Evolutionary conservation across 495 filamentous ascomycete genomes (phyloP), one percentile per base, ranked within the genome.

Genomic region (Parmelia sp.): DNA sequence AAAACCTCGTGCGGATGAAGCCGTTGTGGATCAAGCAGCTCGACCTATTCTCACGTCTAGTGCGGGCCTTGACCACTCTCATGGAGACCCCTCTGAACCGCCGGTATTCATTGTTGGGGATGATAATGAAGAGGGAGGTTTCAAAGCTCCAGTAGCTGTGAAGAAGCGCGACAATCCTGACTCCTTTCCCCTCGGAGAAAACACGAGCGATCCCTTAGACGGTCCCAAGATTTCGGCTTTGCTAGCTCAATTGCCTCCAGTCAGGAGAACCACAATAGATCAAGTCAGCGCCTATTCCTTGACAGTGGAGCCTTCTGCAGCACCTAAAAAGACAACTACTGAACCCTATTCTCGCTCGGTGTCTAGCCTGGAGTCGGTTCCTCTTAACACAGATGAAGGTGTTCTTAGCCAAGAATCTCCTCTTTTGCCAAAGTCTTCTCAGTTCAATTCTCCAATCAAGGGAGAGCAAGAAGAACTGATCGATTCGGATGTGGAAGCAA

Each of bases 301-400:
- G n/a, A 29, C 27, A 21, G 23, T n/a, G 11, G 31, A 58, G 35
- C 14, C 10, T 10, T 23, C 19, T n/a, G 55, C 17, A n/a, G 17
- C 17, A 47, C 27, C 29, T 19, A 12, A 36, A 31, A n/a, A 35
- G 40, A 23, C n/a, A 23, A 12, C 40, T 36, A 49, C 33, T 17
- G 36, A 36, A n/a, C 29, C 31, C 53, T 57, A 64, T 36, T 33
- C 57, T 15, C 23, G 36, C 12, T 63, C 62, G 31, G 42, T 57
- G 36, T 36, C 57, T 36, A 68, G 62, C n/a, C 49, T 68, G 17
- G 12, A 59, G 25, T 60, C 66, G 17, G 55, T 65, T 21, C 21
- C 37, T 15, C 27, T 65, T 17, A 55, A 60, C 33, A 15, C 37
- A 29, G 58, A 60, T 44, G 40, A 57, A 51, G 23, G 39, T 4